A percentile compares a stretch with the other conserved stretches of the same genome.
Evolutionary conservation across 2,329 filamentous ascomycete species (phyloP).

Genomic region (Plectosphaerella plurivora): DNA sequence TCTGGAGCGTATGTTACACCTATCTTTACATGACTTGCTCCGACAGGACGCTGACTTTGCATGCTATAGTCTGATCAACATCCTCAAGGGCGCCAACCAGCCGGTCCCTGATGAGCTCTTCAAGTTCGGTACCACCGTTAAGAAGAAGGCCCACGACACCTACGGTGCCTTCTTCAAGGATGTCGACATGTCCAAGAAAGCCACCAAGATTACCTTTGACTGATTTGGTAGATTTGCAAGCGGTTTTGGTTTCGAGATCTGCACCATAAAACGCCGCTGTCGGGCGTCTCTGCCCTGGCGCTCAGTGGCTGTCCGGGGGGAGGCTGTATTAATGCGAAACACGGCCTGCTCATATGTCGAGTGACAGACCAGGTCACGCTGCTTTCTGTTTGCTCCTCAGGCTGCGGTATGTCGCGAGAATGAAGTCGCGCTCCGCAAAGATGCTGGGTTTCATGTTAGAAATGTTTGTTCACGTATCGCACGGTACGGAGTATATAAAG

Average conservation of each 20-base stretch:
- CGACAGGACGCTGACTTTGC: constrained; percentile 13
- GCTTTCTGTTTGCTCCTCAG: constrained; percentile 12
- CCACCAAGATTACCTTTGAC: constrained; percentile 91
- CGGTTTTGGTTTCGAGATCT: constrained; percentile 7
- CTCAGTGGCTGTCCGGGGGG: too few relatives aligned
- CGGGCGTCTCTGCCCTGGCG: too few relatives aligned
- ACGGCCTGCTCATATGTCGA: too few relatives aligned
- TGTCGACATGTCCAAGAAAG: constrained; percentile 74
- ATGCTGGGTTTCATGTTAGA: constrained; percentile 30
- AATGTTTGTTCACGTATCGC: constrained; percentile 5
- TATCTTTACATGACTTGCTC: background rate
- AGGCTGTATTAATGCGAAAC: too few relatives aligned
- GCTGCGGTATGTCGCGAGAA: constrained; percentile 29
- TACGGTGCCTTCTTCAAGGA: constrained; percentile 97
- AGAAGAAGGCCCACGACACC: constrained; percentile 95
- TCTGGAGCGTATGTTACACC: constrained; percentile 70
- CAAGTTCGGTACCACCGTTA: constrained; percentile 96
- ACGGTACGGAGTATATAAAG: background rate
- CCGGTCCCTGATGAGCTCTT: constrained; percentile 83
- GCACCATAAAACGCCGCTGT: constrained; percentile 6
- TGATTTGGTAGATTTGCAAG: constrained; percentile 17
- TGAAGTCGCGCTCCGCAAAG: constrained; percentile 49
- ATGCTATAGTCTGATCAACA: constrained; percentile 72
- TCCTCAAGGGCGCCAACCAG: constrained; percentile 90
- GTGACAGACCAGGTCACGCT: background rate